Base-by-base conservation (phyloP, 768 basidiomycete species). In the Stropharia rugosoannulata region DNA sequence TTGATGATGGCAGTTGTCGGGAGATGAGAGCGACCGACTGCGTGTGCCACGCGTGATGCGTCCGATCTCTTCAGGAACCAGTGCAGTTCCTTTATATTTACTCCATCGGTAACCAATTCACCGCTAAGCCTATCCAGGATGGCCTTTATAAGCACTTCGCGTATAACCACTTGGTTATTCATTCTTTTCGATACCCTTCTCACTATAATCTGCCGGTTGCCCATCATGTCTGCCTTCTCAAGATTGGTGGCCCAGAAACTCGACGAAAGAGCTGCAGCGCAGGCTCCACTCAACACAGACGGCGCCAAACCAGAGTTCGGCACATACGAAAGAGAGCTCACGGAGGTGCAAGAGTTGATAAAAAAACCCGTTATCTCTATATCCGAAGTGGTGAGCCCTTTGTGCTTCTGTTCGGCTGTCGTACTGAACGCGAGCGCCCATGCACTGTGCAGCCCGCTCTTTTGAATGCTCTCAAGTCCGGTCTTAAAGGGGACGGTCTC, bases 361-460 rank as follows among this genome's bases (percentile, higher is more conserved):
- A 32, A n/a, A 12, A 66, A 65, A 32, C 70, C 70, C 2, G 62
- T 68, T 1, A 58, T 74, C 37, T 57, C 50, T 5, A 51, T 58
- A 5, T 29, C 58, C 1, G 72, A 75, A 56, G 54, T 73, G 56
- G 76, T 77, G 57, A 49, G 67, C 61, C 27, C 7, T 12, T 18
- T 35, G 9, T 18, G 5, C 42, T 27, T 27, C 11, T 11, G 27
- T 48, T 6, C 7, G 22, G n/a, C 4, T 11, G 44, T 19, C 13
- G 9, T 22, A 29, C 11, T 36, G 18, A 35, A 11, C 45, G 36
- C 37, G 32, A 16, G 37, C 32, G 49, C 27, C 29, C 29, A 38
- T 32, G 43, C n/a, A n/a, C n/a, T n/a, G n/a, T n/a, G n/a, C 59
- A 86, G 84, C 73, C 75, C 27, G 81, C 80, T 12, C 74, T 78